These are phyloP conservation scores for Xerocomus amazonicus DNA, from an alignment of 1,284 basidiomycete genomes.

Conservation along the genomic window DNA sequence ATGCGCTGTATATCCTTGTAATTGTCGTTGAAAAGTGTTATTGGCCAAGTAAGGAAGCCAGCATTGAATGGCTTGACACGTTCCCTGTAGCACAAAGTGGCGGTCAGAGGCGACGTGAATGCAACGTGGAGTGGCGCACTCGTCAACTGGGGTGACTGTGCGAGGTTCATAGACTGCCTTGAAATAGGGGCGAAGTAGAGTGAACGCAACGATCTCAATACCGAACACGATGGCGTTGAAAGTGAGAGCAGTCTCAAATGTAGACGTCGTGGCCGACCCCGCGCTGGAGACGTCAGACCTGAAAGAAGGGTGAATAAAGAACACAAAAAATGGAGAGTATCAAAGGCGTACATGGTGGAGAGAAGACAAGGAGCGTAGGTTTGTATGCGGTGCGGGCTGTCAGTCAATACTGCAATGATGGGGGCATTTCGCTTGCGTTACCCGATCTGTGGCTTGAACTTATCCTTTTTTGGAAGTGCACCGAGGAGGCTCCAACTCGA, in stretches of 20 bases:
- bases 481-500: not conserved
- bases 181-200: constrained; percentile 67
- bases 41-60: constrained; percentile 55
- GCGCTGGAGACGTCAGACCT: constrained; percentile 30
- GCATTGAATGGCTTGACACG: constrained; percentile 47
- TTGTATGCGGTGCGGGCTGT: not conserved
- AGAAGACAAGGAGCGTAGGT: constrained; percentile 11
- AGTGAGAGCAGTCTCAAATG: constrained; percentile 75
- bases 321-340: not conserved
- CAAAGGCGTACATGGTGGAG: constrained; percentile 19
- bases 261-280: constrained; percentile 48
- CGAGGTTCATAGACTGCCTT: constrained; percentile 79
- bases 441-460: constrained; percentile 9
- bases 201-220: constrained; percentile 66
- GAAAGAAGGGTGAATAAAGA: constrained; percentile 6
- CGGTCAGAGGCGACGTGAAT: constrained; percentile 3
- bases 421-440: constrained; percentile 3
- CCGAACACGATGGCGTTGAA: constrained; percentile 70
- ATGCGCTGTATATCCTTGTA: constrained; percentile 58
- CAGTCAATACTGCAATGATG: too few species aligned
- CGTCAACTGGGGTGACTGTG: constrained; percentile 52
- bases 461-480: constrained; percentile 10
- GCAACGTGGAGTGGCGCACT: constrained; percentile 37
- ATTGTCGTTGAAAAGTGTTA: constrained; percentile 54
- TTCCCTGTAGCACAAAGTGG: constrained; percentile 40